Evolutionary conservation across 2,329 filamentous ascomycete genomes (phyloP).

Genomic region (Aspergillus puulaauensis): DNA sequence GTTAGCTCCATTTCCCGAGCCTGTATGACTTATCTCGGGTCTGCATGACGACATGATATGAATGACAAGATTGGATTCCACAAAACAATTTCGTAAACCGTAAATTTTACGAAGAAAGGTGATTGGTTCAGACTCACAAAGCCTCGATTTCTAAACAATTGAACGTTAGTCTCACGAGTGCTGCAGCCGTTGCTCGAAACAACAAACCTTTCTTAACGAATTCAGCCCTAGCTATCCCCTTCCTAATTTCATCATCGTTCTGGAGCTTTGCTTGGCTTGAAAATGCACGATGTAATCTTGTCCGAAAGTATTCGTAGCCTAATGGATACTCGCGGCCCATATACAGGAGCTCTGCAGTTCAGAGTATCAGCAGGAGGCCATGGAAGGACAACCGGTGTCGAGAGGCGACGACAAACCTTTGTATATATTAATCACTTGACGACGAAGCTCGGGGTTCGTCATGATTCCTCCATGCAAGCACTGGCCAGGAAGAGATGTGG

Average conservation of each 20-base stretch:
- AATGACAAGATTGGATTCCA: conserved; percentile 11
- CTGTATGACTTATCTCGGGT: not conserved
- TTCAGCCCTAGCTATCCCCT: conserved; percentile 74
- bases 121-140: conserved; percentile 60
- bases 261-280: conserved; percentile 67
- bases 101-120: not conserved
- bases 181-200: not conserved
- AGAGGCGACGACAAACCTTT: conserved; percentile 62
- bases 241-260: conserved; percentile 72
- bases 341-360: conserved; percentile 69
- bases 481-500: not conserved
- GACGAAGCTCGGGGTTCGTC: conserved; percentile 62
- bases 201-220: conserved; percentile 83
- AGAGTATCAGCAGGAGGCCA: not conserved
- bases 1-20: conserved; percentile 21
- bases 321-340: conserved; percentile 84
- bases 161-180: conserved; percentile 1
- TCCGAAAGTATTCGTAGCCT: conserved; percentile 79
- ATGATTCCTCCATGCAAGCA: conserved; percentile 19
- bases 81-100: not conserved
- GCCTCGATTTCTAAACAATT: conserved; percentile 76
- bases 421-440: conserved; percentile 81
- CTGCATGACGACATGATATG: conserved; percentile 21
- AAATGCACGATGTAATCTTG: conserved; percentile 82
- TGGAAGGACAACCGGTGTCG: not conserved